Conservation (phyloP, 2,329 filamentous ascomycete genomes). For the Achaetomium macrosporum region DNA sequence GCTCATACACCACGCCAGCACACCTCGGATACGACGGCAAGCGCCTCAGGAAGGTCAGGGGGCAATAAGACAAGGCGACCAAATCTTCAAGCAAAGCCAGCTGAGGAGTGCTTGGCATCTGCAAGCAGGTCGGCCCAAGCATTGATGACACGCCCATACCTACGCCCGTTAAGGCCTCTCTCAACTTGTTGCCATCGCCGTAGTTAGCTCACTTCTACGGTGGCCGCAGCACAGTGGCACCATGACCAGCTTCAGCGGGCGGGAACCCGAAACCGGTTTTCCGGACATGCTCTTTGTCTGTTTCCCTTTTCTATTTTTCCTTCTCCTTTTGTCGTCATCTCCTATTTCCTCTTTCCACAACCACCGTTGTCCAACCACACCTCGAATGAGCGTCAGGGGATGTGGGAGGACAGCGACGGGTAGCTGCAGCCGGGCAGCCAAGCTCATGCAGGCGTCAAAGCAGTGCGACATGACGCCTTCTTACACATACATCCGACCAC, state of each 20-base stretch:
- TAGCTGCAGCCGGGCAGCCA: background rate
- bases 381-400: background rate
- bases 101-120: background rate
- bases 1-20: too few relatives aligned
- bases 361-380: background rate
- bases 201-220: too few relatives aligned
- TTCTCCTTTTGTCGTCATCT: background rate
- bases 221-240: too few relatives aligned
- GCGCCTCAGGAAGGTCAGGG: too few relatives aligned
- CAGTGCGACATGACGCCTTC: constrained; percentile 10
- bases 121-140: too few relatives aligned
- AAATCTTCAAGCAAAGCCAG: background rate
- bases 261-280: too few relatives aligned
- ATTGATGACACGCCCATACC: too few relatives aligned
- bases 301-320: background rate
- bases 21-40: too few relatives aligned
- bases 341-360: background rate
- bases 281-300: background rate
- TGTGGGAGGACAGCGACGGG: background rate
- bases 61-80: constrained; percentile 6
- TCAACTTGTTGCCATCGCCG: too few relatives aligned
- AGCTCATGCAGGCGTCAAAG: background rate
- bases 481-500: background rate
- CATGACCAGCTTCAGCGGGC: too few relatives aligned
- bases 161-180: too few relatives aligned